Base-by-base conservation (phyloP, 163 green algal genomes). In the Trebouxia gelatinosa region DNA sequence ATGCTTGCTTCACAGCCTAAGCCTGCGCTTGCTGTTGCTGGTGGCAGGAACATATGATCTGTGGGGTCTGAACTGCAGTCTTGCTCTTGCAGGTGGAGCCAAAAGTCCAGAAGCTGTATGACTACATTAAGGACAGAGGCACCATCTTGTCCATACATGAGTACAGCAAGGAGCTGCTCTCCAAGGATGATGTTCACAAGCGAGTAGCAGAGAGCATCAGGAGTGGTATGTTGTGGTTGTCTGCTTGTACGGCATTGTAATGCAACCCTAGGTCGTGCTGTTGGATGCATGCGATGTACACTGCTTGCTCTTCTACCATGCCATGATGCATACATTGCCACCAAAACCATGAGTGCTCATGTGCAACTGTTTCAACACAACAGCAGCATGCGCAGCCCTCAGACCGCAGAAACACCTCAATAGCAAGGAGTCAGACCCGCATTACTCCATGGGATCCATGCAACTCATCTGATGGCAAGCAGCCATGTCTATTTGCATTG, bases 51-150 rank as follows among this genome's bases (percentile, higher is more conserved):
- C 48, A 7, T 59, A 19, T 59, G 48, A 19, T 59, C 19, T 59
- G 2, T 2, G 48, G 48, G 19, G 3, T n/a, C n/a, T n/a, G n/a
- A n/a, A n/a, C n/a, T n/a, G n/a, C n/a, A n/a, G 19, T 32, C 62
- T 51, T 23, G 61, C 31, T n/a, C 29, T 70, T 81, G 48, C 67
- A 80, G 78, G 82, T 86, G 5, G 78, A 86, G 38, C 77, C 80
- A 16, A 23, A 70, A 7, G 79, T 87, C 31, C 86, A 88, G 77
- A 77, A 84, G 43, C 77, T 90, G 66, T 90, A 86, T 39, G 86
- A 88, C 61, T 88, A 87, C 78, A 86, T 90, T 68, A 74, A 79
- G 21, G 78, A 86, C 34, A 51, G 81, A 16, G 86, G 86, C 58
- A 85, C 80, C 37, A 87, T 90, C 65, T 32, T 86, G 11, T 58